Conservation (phyloP, 2,329 filamentous ascomycete genomes). For the Phoma sp. region DNA sequence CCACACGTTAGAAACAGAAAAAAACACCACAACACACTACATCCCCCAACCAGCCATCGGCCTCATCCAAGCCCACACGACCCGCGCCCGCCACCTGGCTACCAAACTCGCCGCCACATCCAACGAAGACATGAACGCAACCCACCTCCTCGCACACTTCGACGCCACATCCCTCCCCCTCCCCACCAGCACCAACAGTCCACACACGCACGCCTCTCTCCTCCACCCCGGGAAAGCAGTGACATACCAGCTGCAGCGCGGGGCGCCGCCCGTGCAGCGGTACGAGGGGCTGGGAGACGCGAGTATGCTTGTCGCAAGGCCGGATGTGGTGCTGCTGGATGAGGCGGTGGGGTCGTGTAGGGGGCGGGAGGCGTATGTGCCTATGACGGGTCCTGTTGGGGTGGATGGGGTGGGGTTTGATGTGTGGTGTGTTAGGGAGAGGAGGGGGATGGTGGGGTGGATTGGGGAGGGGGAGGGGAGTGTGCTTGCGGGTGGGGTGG, state of each 20-base stretch:
- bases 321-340: conserved; percentile 20
- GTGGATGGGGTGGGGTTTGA: conserved; percentile 23
- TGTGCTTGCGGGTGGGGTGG: not conserved
- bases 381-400: conserved; percentile 15
- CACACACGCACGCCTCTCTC: not conserved
- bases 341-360: conserved; percentile 25
- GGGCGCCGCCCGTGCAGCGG: conserved; percentile 21
- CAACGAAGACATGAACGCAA: not conserved
- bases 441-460: not conserved
- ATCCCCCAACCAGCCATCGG: conserved; percentile 35
- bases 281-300: conserved; percentile 19
- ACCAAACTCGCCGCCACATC: not conserved
- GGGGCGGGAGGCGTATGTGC: conserved; percentile 23
- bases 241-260: conserved; percentile 20
- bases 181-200: not conserved
- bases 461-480: not conserved
- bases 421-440: conserved; percentile 19
- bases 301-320: conserved; percentile 1
- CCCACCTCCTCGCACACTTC: not conserved
- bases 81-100: conserved; percentile 14
- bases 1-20: not conserved
- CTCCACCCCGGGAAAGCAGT: not conserved
- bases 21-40: conserved; percentile 2
- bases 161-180: not conserved
- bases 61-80: conserved; percentile 31